These are phyloP conservation scores for Tetracentron sinense DNA, from an alignment of 164 flowering plant species.

Conservation along the genomic window DNA sequence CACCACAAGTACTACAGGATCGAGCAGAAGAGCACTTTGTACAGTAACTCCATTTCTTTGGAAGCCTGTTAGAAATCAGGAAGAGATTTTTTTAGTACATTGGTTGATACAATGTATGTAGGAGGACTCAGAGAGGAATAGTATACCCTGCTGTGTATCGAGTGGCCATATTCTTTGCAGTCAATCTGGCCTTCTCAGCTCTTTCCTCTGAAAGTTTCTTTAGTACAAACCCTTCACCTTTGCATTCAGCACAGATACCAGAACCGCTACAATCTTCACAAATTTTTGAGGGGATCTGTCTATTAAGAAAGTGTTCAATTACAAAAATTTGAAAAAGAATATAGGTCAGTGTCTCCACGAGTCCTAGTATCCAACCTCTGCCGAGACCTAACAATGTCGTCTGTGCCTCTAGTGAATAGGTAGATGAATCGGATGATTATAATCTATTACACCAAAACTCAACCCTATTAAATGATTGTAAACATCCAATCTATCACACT, in stretches of 20 bases:
- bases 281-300: slow-evolving; percentile 42
- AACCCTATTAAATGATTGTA: neutral
- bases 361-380: neutral
- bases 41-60: slow-evolving; percentile 98
- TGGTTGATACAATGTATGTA: neutral
- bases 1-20: slow-evolving; percentile 72
- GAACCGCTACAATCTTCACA: slow-evolving; percentile 92
- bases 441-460: neutral
- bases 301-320: slow-evolving; percentile 11
- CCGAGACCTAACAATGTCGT: neutral
- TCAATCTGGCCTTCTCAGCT: slow-evolving; percentile 74
- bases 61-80: slow-evolving; percentile 54
- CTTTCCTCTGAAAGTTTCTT: slow-evolving; percentile 68
- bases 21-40: slow-evolving; percentile 82
- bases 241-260: slow-evolving; percentile 89
- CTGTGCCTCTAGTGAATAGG: neutral
- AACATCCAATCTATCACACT: neutral
- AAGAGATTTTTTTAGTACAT: neutral
- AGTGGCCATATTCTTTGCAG: slow-evolving; percentile 79
- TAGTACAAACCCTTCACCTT: slow-evolving; percentile 89
- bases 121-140: neutral
- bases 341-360: neutral
- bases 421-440: too few species aligned
- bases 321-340: slow-evolving; percentile 8
- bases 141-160: slow-evolving; percentile 89